Conservation (phyloP, 345 rosid genomes). For the Hibiscus tridactylites region DNA sequence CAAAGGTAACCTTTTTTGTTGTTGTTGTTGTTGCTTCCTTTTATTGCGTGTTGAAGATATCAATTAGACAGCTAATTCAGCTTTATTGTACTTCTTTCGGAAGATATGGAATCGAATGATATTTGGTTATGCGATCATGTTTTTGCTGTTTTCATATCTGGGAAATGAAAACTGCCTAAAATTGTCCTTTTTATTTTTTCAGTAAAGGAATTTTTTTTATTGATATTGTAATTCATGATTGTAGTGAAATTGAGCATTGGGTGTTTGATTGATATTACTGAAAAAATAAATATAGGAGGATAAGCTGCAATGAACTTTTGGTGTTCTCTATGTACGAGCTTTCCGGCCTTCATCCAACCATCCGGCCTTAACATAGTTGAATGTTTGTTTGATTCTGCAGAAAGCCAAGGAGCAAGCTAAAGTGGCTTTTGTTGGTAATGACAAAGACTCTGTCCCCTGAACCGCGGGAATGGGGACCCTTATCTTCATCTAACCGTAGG, state of each 20-base stretch:
- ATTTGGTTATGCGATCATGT: neutral
- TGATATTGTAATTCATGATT: neutral
- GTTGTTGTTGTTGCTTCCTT: neutral
- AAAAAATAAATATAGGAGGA: neutral
- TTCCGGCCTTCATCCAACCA: neutral
- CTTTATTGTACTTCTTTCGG: neutral
- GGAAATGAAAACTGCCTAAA: conserved; percentile 2
- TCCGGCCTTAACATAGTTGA: neutral
- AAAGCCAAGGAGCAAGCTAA: conserved; percentile 17
- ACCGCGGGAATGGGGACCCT: conserved; percentile 22
- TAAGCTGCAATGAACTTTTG: neutral
- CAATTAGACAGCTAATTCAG: too few relatives aligned
- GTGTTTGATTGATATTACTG: too few relatives aligned
- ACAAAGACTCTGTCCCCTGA: conserved; percentile 49
- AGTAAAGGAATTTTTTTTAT: neutral
- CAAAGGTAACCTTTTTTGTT: conserved; percentile 19
- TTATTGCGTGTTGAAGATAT: neutral
- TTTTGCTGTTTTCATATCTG: conserved; percentile 9
- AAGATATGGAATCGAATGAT: neutral
- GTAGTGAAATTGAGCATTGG: neutral
- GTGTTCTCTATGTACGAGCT: neutral
- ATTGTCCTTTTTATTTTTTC: neutral
- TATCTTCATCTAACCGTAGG: conserved; percentile 31
- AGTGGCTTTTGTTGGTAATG: conserved; percentile 38
- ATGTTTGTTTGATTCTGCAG: conserved; percentile 18